Evolutionary conservation across 2,329 filamentous ascomycete species (phyloP).

Genomic region (Trichophyton mentagrophytes): DNA sequence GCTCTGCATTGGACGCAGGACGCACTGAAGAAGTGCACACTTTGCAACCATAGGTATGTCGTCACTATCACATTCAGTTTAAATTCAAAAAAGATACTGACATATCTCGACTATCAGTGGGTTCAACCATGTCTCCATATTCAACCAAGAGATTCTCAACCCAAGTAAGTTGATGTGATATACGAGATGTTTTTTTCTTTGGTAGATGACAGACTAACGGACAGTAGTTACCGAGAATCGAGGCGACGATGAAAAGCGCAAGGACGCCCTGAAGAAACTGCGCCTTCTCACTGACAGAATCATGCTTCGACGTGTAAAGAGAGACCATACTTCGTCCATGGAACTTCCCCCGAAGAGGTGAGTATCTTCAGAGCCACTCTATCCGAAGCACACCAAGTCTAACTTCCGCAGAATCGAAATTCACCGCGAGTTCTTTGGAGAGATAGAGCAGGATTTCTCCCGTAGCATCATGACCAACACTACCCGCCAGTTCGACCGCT

Average conservation of each 20-base stretch:
- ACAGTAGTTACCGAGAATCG: slow-evolving; percentile 43
- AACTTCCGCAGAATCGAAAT: slow-evolving; percentile 51
- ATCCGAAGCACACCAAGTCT: slow-evolving; percentile 6
- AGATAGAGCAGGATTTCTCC: slow-evolving; percentile 91
- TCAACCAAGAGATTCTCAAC: slow-evolving; percentile 90
- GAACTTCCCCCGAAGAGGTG: slow-evolving; percentile 84
- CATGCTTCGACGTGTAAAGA: slow-evolving; percentile 91
- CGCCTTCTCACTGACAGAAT: slow-evolving; percentile 81
- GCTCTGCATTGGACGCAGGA: slow-evolving; percentile 73
- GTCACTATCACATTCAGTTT: background rate
- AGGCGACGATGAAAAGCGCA: slow-evolving; percentile 41
- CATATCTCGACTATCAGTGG: slow-evolving; percentile 28
- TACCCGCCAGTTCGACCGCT: slow-evolving; percentile 82
- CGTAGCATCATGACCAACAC: slow-evolving; percentile 90
- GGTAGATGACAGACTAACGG: background rate
- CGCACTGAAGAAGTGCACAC: slow-evolving; percentile 54
- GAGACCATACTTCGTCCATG: slow-evolving; percentile 86
- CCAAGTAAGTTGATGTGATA: slow-evolving; percentile 38
- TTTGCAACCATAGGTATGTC: slow-evolving; percentile 48
- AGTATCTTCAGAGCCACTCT: slow-evolving; percentile 9
- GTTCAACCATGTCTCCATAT: slow-evolving; percentile 62
- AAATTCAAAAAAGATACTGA: background rate
- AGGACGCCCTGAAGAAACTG: slow-evolving; percentile 64
- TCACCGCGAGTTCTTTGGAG: slow-evolving; percentile 90
- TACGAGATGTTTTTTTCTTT: background rate